These are phyloP conservation scores for Phytophthora constricta DNA, from an alignment of 352 stramenopile genomes.

Conservation along the genomic window DNA sequence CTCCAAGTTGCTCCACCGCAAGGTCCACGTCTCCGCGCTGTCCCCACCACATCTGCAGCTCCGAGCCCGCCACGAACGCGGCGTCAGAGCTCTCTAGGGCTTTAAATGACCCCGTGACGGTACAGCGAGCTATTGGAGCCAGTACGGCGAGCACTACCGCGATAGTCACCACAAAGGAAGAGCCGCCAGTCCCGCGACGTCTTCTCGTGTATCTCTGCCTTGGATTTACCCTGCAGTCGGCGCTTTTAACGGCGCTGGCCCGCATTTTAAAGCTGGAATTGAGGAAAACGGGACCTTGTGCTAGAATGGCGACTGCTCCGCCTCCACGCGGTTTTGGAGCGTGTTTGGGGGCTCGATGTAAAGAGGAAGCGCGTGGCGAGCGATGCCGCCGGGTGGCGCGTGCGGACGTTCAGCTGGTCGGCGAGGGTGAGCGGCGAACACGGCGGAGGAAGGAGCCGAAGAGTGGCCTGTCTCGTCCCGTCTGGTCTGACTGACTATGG, in stretches of 20 bases:
- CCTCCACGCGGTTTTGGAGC: neutral
- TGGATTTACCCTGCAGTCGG: neutral
- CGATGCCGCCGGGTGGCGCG: neutral
- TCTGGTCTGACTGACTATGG: neutral
- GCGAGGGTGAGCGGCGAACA: neutral
- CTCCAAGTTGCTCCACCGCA: constrained; percentile 23
- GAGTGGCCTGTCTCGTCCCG: neutral
- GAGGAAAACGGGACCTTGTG: neutral
- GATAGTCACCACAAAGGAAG: no score
- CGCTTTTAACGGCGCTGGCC: neutral
- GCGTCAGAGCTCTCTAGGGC: neutral
- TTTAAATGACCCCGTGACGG: constrained; percentile 13
- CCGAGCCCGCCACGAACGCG: constrained; percentile 24
- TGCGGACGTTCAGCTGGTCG: neutral
- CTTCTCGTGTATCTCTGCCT: neutral
- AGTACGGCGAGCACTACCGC: constrained; percentile 13
- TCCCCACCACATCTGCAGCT: constrained; percentile 10
- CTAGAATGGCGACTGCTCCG: neutral
- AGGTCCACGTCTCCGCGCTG: constrained; percentile 21
- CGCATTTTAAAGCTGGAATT: neutral
- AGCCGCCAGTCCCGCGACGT: neutral
- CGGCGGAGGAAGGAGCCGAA: no score
- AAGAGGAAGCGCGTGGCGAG: neutral
- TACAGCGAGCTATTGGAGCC: neutral
- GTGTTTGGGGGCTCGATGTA: neutral